Conservation (phyloP, 805 yeast genomes). For the Blastobotrys muscicola region DNA sequence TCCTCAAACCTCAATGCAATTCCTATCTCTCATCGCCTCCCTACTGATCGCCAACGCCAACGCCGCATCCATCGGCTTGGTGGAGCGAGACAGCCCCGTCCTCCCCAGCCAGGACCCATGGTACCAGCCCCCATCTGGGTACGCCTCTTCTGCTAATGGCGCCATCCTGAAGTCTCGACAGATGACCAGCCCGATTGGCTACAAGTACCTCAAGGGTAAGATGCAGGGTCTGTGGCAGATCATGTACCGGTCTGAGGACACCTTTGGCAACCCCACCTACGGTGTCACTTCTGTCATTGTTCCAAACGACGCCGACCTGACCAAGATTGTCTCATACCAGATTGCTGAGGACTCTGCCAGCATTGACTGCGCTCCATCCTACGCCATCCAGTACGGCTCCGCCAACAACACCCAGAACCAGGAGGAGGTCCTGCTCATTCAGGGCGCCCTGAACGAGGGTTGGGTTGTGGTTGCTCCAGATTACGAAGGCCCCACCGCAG, state of each 20-base stretch:
- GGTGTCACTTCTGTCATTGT: constrained; percentile 22
- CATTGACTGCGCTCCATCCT: constrained; percentile 23
- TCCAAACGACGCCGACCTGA: constrained; percentile 12
- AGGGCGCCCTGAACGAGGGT: constrained; percentile 11
- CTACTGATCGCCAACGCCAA: too few relatives aligned
- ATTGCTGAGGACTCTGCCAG: constrained; percentile 21
- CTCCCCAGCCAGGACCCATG: constrained; percentile 4
- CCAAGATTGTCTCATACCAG: constrained; percentile 21
- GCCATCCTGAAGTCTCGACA: constrained; percentile 1
- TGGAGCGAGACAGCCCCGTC: neutral
- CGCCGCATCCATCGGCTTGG: neutral
- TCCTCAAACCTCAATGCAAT: too few relatives aligned
- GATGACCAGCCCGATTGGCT: constrained; percentile 5
- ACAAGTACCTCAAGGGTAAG: constrained; percentile 6
- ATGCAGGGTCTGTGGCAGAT: constrained; percentile 16
- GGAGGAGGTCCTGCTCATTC: neutral
- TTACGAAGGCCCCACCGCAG: constrained; percentile 14
- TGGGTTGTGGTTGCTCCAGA: constrained; percentile 12
- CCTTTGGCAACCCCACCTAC: constrained; percentile 20
- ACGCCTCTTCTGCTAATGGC: constrained; percentile 1
- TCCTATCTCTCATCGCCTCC: too few relatives aligned
- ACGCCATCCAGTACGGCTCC: constrained; percentile 11
- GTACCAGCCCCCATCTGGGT: constrained; percentile 2
- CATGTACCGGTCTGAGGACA: constrained; percentile 18
- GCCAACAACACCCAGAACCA: constrained; percentile 5